Conservation (phyloP, 768 basidiomycete genomes). For the Mycena metata region DNA sequence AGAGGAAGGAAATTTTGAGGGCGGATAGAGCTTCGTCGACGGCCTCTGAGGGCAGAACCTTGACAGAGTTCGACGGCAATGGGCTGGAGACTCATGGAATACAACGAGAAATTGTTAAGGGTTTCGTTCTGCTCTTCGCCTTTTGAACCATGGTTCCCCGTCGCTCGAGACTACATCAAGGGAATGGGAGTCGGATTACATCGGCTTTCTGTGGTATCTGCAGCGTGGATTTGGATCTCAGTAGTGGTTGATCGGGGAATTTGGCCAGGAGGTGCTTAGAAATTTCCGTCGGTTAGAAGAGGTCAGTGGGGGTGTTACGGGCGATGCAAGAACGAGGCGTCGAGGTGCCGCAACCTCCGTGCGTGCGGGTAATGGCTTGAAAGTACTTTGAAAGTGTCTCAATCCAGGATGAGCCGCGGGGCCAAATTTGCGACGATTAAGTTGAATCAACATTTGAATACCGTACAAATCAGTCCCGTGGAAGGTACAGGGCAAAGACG, state of each 20-base stretch:
- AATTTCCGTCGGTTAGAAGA: not conserved
- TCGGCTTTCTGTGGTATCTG: conserved; percentile 15
- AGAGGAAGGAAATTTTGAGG: conserved; percentile 47
- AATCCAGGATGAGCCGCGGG: conserved; percentile 1
- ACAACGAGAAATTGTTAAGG: conserved; percentile 38
- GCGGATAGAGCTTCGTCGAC: conserved; percentile 56
- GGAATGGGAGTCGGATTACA: not conserved
- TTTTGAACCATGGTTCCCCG: conserved; percentile 30
- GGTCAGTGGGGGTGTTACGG: not conserved
- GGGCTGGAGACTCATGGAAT: conserved; percentile 51
- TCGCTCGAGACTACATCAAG: conserved; percentile 24
- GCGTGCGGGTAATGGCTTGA: too few relatives aligned
- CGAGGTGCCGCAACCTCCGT: not conserved
- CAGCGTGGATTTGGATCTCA: conserved; percentile 8
- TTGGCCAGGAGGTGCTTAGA: not conserved
- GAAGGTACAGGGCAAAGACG: not conserved
- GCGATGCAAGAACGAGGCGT: not conserved
- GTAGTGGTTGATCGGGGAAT: conserved; percentile 26
- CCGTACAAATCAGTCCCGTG: conserved; percentile 27
- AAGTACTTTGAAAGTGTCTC: too few relatives aligned
- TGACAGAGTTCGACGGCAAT: conserved; percentile 53
- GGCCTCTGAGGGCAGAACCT: conserved; percentile 49
- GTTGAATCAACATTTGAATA: not conserved
- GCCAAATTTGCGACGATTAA: conserved; percentile 1
- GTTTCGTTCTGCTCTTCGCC: not conserved